Evolutionary conservation across 1,284 basidiomycete species (phyloP).

Genomic region (Hymenochaete sp.): DNA sequence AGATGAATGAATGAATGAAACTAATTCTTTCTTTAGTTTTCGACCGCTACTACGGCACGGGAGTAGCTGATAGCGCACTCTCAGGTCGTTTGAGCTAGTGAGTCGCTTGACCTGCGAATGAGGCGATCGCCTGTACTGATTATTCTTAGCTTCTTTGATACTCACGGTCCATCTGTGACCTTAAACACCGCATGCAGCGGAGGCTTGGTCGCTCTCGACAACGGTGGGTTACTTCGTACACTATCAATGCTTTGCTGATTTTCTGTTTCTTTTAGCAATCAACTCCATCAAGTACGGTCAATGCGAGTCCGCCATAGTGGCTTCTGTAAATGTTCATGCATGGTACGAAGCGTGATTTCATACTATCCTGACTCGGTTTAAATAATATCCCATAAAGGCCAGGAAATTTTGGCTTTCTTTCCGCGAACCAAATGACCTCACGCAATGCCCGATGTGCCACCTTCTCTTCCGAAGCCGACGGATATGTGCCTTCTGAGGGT

Average conservation of each 20-base stretch:
- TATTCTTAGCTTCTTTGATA: slow-evolving; percentile 26
- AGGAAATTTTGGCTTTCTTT: slow-evolving; percentile 21
- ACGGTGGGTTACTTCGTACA: slow-evolving; percentile 22
- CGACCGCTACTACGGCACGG: slow-evolving; percentile 29
- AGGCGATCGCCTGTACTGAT: neutral
- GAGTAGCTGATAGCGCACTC: slow-evolving; percentile 28
- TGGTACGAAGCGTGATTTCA: slow-evolving; percentile 21
- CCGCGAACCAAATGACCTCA: slow-evolving; percentile 32
- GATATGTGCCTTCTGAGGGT: slow-evolving; percentile 29
- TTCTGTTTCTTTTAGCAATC: slow-evolving; percentile 22
- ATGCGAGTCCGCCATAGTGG: slow-evolving; percentile 31
- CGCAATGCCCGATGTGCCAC: slow-evolving; percentile 31
- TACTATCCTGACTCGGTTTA: slow-evolving; percentile 9
- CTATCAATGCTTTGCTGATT: neutral
- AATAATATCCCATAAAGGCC: slow-evolving; percentile 11
- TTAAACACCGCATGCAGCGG: slow-evolving; percentile 32
- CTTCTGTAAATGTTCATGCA: slow-evolving; percentile 28
- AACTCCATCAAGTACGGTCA: slow-evolving; percentile 26
- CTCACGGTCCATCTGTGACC: slow-evolving; percentile 31
- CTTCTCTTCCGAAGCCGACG: slow-evolving; percentile 30
- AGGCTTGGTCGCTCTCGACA: slow-evolving; percentile 29
- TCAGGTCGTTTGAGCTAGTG: slow-evolving; percentile 33
- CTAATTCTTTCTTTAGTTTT: slow-evolving; percentile 22
- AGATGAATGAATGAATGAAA: neutral
- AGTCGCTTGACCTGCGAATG: slow-evolving; percentile 10